Evolutionary conservation across 441 rosid species (phyloP).

Genomic region (Adansonia rubrostipa): DNA sequence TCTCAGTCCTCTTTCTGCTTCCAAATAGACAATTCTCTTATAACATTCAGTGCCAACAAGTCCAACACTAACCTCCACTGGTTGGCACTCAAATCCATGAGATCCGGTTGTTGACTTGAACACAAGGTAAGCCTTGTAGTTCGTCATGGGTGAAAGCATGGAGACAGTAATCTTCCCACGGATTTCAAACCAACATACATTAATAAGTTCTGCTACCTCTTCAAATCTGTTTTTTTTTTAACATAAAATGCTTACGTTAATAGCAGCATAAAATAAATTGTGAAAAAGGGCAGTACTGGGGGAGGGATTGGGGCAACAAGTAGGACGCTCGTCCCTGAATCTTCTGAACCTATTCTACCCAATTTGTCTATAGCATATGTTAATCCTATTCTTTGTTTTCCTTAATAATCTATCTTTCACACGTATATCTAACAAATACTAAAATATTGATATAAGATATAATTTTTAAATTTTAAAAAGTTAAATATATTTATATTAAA

Average conservation of each 20-base stretch:
- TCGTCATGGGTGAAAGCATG: conserved; percentile 46
- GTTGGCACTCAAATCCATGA: conserved; percentile 45
- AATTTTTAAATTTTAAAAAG: too few relatives aligned
- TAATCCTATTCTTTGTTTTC: too few relatives aligned
- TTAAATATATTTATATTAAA: too few relatives aligned
- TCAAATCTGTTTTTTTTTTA: conserved; percentile 43
- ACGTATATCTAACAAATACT: too few relatives aligned
- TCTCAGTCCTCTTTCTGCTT: conserved; percentile 12
- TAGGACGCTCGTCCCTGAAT: too few relatives aligned
- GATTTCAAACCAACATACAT: conserved; percentile 66
- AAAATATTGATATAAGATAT: too few relatives aligned
- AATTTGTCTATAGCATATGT: too few relatives aligned
- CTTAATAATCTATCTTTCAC: too few relatives aligned
- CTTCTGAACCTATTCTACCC: too few relatives aligned
- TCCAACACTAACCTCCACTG: conserved; percentile 48
- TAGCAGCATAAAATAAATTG: background rate
- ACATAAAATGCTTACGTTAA: background rate
- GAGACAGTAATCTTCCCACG: conserved; percentile 45
- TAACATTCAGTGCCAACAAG: conserved; percentile 40
- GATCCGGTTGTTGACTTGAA: conserved; percentile 28
- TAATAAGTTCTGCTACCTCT: conserved; percentile 55
- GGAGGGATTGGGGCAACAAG: background rate
- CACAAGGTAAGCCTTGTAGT: conserved; percentile 53
- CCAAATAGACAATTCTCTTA: conserved; percentile 30
- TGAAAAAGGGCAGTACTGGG: background rate